phyloP scores from a whole-genome alignment of 2,329 filamentous ascomycete genomes.

The Phialocephala subalpina region DNA sequence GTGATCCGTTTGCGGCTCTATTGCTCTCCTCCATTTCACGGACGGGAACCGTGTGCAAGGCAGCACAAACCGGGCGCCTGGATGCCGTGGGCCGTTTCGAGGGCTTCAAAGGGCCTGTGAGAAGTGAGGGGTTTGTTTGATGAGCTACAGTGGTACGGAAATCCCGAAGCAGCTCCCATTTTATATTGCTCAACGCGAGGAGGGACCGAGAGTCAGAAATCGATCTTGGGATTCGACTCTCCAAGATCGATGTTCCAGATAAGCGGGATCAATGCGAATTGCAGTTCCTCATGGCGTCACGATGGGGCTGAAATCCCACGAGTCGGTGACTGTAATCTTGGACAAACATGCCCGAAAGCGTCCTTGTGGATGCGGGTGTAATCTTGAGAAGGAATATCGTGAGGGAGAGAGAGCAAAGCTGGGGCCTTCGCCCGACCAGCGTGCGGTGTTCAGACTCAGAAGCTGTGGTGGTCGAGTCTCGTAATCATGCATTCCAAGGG shows the following conservation, averaged over 20 bases:
- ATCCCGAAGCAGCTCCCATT: slow-evolving; percentile 10
- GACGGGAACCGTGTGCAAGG: not conserved
- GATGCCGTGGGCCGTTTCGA: slow-evolving; percentile 18
- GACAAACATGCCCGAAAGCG: slow-evolving; percentile 9
- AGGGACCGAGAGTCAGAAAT: not conserved
- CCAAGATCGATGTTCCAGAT: slow-evolving; percentile 12
- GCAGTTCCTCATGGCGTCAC: slow-evolving; percentile 13
- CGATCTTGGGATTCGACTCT: slow-evolving; percentile 1
- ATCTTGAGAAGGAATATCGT: slow-evolving; percentile 21
- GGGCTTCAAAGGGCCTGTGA: not conserved
- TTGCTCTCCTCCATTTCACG: not conserved
- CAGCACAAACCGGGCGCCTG: slow-evolving; percentile 16
- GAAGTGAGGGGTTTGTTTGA: slow-evolving; percentile 28
- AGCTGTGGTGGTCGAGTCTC: slow-evolving; percentile 8
- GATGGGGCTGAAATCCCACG: slow-evolving; percentile 19
- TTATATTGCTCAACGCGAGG: not conserved
- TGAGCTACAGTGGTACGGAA: slow-evolving; percentile 32
- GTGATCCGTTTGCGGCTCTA: slow-evolving; percentile 13
- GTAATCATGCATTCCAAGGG: slow-evolving; percentile 11
- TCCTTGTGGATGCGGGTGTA: slow-evolving; percentile 25
- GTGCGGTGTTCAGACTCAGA: slow-evolving; percentile 4
- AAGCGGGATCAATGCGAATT: slow-evolving; percentile 18
- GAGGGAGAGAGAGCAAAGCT: not conserved
- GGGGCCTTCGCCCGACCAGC: slow-evolving; percentile 8
- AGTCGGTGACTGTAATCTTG: not conserved